Evolutionary conservation across 1,284 basidiomycete species (phyloP).

Genomic region (Phylloporus sp.): DNA sequence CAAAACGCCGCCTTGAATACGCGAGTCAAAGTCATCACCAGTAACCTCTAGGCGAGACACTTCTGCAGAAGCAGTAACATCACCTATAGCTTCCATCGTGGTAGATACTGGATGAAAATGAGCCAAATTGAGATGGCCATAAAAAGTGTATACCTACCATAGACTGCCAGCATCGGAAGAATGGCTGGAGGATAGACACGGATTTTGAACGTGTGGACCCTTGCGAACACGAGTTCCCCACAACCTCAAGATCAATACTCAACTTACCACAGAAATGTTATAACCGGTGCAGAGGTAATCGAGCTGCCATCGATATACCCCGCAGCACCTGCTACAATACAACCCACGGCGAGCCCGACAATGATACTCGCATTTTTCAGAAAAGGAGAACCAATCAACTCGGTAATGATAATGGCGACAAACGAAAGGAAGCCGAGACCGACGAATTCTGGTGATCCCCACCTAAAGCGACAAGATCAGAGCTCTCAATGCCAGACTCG

Average conservation of each 20-base stretch:
- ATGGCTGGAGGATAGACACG: slow-evolving; percentile 83
- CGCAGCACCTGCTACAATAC: slow-evolving; percentile 78
- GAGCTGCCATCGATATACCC: slow-evolving; percentile 75
- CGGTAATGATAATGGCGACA: slow-evolving; percentile 76
- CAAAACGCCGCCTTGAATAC: slow-evolving; percentile 87
- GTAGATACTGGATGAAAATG: slow-evolving; percentile 60
- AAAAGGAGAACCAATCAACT: slow-evolving; percentile 84
- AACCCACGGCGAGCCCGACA: slow-evolving; percentile 77
- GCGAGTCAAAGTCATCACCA: slow-evolving; percentile 77
- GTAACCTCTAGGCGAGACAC: slow-evolving; percentile 76
- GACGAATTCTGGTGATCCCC: slow-evolving; percentile 85
- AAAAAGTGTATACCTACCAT: slow-evolving; percentile 52
- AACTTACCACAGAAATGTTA: slow-evolving; percentile 79
- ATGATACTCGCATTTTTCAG: slow-evolving; percentile 82
- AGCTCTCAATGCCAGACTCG: too few species aligned
- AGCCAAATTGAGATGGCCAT: neutral
- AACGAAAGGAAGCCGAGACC: slow-evolving; percentile 89
- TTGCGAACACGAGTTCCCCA: slow-evolving; percentile 32
- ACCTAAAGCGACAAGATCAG: slow-evolving; percentile 46
- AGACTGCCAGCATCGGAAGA: slow-evolving; percentile 84
- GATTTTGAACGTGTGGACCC: slow-evolving; percentile 84
- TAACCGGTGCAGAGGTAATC: slow-evolving; percentile 71
- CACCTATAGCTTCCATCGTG: slow-evolving; percentile 87
- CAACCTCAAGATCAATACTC: neutral
- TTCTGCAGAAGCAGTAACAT: slow-evolving; percentile 86